These are phyloP conservation scores for Mycena galopus DNA, from an alignment of 768 basidiomycete genomes.

Conservation along the genomic window DNA sequence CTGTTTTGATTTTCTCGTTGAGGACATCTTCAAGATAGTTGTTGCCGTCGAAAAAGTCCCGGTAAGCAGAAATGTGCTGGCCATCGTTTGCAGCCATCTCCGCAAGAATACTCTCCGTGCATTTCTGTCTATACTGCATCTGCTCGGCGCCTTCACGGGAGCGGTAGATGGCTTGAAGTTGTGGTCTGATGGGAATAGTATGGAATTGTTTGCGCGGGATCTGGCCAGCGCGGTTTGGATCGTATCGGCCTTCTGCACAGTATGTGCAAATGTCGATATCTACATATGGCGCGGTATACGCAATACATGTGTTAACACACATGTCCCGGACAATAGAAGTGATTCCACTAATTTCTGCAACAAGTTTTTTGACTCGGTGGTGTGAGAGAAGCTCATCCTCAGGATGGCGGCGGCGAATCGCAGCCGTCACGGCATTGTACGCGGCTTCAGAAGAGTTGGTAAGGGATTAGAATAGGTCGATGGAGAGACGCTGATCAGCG, in stretches of 20 bases:
- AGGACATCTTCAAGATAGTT: constrained; percentile 45
- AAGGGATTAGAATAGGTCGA: constrained; percentile 48
- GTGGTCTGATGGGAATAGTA: constrained; percentile 58
- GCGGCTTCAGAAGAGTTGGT: constrained; percentile 45
- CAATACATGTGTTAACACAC: constrained; percentile 58
- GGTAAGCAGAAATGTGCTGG: neutral
- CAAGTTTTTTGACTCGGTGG: too few species aligned
- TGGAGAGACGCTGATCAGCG: constrained; percentile 45
- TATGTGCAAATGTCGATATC: constrained; percentile 43
- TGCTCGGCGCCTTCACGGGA: constrained; percentile 37
- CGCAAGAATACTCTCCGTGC: constrained; percentile 35
- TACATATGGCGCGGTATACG: constrained; percentile 51
- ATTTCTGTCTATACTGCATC: constrained; percentile 44
- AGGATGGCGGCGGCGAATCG: constrained; percentile 41
- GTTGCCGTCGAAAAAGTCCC: too few species aligned
- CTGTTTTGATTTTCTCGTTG: constrained; percentile 42
- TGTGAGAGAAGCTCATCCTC: too few species aligned
- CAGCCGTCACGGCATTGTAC: constrained; percentile 42
- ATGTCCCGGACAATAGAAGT: constrained; percentile 52
- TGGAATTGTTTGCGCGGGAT: constrained; percentile 46
- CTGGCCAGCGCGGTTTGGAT: constrained; percentile 16
- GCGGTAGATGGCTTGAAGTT: too few species aligned
- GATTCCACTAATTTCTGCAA: constrained; percentile 50
- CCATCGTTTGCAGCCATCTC: constrained; percentile 20
- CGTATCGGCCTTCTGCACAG: constrained; percentile 49